phyloP scores from a whole-genome alignment of 352 stramenopile species.

The Pythium oligandrum region DNA sequence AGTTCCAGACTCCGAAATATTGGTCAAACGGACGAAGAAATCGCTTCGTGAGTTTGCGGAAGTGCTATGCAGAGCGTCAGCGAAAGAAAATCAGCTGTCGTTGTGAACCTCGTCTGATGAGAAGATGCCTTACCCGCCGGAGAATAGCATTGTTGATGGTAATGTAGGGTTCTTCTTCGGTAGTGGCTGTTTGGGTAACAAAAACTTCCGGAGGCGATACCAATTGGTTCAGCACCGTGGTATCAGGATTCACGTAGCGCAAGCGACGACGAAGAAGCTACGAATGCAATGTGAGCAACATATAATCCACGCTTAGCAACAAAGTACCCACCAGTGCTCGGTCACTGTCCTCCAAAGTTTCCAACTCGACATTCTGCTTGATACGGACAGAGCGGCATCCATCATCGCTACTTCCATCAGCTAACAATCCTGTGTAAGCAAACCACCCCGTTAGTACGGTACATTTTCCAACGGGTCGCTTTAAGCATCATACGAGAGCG shows the following conservation, averaged over 20 bases:
- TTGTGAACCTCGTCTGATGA: not conserved
- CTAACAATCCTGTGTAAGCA: not conserved
- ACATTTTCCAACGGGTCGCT: too few relatives aligned
- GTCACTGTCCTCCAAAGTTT: conserved; percentile 30
- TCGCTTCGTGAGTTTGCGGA: conserved; percentile 74
- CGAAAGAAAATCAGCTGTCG: not conserved
- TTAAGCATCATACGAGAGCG: too few relatives aligned
- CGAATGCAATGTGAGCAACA: not conserved
- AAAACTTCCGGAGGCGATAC: conserved; percentile 42
- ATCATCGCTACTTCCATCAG: conserved; percentile 17
- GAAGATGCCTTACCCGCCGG: conserved; percentile 38
- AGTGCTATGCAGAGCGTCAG: conserved; percentile 41
- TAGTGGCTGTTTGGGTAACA: conserved; percentile 39
- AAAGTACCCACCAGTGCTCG: conserved; percentile 27
- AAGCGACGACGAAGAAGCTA: conserved; percentile 61
- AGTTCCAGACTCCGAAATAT: conserved; percentile 82
- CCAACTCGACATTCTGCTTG: conserved; percentile 46
- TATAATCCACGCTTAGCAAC: not conserved
- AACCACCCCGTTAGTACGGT: too few relatives aligned
- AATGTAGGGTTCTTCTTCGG: conserved; percentile 60
- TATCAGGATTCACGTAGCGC: conserved; percentile 49
- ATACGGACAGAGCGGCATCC: conserved; percentile 38
- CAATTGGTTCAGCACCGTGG: conserved; percentile 59
- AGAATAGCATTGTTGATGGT: conserved; percentile 86
- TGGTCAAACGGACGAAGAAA: conserved; percentile 87